Conservation (phyloP, 2,329 filamentous ascomycete genomes). For the Colletotrichum horii region DNA sequence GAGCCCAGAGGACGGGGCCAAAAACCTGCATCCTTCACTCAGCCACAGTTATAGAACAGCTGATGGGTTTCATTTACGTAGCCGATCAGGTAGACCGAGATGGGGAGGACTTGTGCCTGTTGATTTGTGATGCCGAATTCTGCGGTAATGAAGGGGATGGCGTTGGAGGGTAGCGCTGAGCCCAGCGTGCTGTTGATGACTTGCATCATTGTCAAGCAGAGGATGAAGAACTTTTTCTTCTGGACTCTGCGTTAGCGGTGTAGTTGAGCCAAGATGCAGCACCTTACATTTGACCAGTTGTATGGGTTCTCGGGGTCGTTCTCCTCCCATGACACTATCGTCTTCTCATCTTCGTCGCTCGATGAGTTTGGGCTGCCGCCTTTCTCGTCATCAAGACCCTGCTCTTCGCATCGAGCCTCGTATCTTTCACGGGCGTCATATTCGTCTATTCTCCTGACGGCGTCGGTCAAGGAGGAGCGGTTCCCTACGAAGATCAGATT, state of each 20-base stretch:
- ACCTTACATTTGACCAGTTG: slow-evolving; percentile 51
- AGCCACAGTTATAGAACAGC: not conserved
- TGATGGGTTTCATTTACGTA: slow-evolving; percentile 47
- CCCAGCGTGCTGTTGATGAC: slow-evolving; percentile 74
- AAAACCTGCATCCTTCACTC: slow-evolving; percentile 30
- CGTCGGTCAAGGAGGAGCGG: not conserved
- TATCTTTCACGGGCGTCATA: slow-evolving; percentile 46
- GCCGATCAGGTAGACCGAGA: slow-evolving; percentile 68
- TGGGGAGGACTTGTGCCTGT: slow-evolving; percentile 56
- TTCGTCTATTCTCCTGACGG: slow-evolving; percentile 33
- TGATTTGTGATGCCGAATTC: slow-evolving; percentile 61
- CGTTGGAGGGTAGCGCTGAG: slow-evolving; percentile 68
- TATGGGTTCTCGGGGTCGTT: slow-evolving; percentile 58
- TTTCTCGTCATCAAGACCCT: slow-evolving; percentile 30
- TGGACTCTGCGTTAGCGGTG: slow-evolving; percentile 29
- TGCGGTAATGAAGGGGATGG: slow-evolving; percentile 59
- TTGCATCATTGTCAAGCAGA: slow-evolving; percentile 59
- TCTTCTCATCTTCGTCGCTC: slow-evolving; percentile 32
- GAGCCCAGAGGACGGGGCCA: slow-evolving; percentile 67
- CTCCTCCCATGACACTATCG: slow-evolving; percentile 41
- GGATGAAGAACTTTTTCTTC: slow-evolving; percentile 58
- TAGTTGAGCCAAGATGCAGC: not conserved
- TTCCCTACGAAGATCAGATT: not conserved
- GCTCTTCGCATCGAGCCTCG: slow-evolving; percentile 36
- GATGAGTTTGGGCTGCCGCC: slow-evolving; percentile 22